Evolutionary conservation across 495 filamentous ascomycete species (phyloP).

Genomic region (Letharia columbiana): DNA sequence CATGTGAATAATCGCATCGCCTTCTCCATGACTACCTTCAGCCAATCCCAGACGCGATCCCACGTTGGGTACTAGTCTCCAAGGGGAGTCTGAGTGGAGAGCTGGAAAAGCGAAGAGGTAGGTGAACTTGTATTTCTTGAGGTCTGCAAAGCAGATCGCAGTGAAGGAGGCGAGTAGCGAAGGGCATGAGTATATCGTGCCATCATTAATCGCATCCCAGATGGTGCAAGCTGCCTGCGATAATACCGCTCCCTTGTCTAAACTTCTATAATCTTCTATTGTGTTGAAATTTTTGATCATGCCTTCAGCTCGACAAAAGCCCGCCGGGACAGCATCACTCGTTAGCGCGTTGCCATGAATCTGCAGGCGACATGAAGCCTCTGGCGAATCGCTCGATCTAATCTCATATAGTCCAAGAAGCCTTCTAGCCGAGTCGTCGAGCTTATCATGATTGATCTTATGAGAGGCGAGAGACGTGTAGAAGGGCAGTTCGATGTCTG

Average conservation of each 20-base stretch:
- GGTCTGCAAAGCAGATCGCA: constrained; percentile 85
- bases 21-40: constrained; percentile 25
- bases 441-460: constrained; percentile 94
- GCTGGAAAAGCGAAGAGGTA: constrained; percentile 96
- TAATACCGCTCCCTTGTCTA: constrained; percentile 64
- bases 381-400: constrained; percentile 55
- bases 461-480: constrained; percentile 78
- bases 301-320: constrained; percentile 76
- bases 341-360: constrained; percentile 79
- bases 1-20: constrained; percentile 40
- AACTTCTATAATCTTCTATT: constrained; percentile 78
- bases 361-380: constrained; percentile 74
- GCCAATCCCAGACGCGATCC: constrained; percentile 2
- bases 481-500: constrained; percentile 91
- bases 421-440: constrained; percentile 81
- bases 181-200: constrained; percentile 88
- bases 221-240: constrained; percentile 69
- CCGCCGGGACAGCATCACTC: constrained; percentile 64
- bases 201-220: constrained; percentile 94
- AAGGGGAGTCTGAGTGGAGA: constrained; percentile 75
- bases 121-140: constrained; percentile 91
- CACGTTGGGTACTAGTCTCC: constrained; percentile 42
- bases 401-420: constrained; percentile 87
- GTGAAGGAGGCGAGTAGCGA: constrained; percentile 82
- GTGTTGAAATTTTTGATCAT: constrained; percentile 96